Evolutionary conservation across 2,329 filamentous ascomycete species (phyloP).

Genomic region (Colletotrichum lindemuthianum): DNA sequence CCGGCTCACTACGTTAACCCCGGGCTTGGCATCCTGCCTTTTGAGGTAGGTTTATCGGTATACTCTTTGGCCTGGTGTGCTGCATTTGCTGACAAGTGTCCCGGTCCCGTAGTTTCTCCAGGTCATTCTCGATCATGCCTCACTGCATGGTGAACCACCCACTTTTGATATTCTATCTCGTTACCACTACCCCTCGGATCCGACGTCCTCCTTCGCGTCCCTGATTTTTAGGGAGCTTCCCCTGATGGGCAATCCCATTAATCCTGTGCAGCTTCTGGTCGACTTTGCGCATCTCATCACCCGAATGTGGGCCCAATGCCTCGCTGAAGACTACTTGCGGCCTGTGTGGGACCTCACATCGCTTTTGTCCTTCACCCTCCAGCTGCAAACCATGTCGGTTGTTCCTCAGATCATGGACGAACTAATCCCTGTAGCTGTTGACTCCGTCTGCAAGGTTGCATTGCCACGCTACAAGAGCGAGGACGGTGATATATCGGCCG

Average conservation of each 20-base stretch:
- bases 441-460: constrained; percentile 69
- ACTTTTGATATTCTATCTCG: constrained; percentile 75
- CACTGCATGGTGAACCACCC: constrained; percentile 63
- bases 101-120: constrained; percentile 61
- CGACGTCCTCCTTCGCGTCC: constrained; percentile 70
- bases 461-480: constrained; percentile 63
- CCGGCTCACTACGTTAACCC: not conserved
- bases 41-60: constrained; percentile 52
- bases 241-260: constrained; percentile 58
- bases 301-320: constrained; percentile 74
- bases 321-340: constrained; percentile 69
- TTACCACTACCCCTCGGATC: constrained; percentile 72
- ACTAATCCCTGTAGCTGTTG: constrained; percentile 64
- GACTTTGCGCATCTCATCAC: constrained; percentile 73
- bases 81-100: not conserved
- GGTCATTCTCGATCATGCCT: constrained; percentile 71
- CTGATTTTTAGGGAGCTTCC: constrained; percentile 76
- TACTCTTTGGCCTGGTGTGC: not conserved
- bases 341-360: constrained; percentile 74
- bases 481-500: constrained; percentile 57
- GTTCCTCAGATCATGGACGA: constrained; percentile 68
- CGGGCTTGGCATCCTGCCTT: constrained; percentile 43
- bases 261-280: constrained; percentile 66
- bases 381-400: constrained; percentile 67
- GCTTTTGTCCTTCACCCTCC: constrained; percentile 71